Base-by-base conservation (phyloP, 179 eudicot genomes). In the Nepenthes alata region DNA sequence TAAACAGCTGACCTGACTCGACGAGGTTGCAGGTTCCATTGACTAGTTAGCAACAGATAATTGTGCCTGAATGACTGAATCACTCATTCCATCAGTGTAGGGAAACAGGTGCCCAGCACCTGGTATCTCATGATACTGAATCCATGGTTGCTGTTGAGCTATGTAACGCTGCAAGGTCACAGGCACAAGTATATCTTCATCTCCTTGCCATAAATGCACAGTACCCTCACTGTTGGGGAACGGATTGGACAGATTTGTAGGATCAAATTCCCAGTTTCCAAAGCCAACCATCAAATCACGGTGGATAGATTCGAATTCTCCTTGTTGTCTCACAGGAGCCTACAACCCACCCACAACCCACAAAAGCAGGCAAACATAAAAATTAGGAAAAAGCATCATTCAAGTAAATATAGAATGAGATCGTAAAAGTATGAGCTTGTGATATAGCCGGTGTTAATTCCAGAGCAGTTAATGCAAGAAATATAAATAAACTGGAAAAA, bases 161-260 rank as follows among this genome's bases (percentile, higher is more conserved):
- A 73, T 77, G 63, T 60, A 67, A 47, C 62, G 69, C 44, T 77
- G 75, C 35, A 70, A 14, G 3, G n/a, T 8, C 35, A 57, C 74
- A 11, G 77, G 77, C 52, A 80, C 81, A 2, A 80, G 67, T 48
- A 53, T 54, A 37, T 80, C 81, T 14, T 80, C 81, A 16, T 71
- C 75, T 3, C 81, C 84, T 56, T 76, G 81, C 84, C 84, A 80
- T 0, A 80, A 63, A 52, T 77, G 84, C 45, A 80, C 79, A 0
- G 58, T 52, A 10, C 75, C 73, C 44, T 80, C 73, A 11, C 62
- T 58, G 62, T 69, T 69, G 10, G 65, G 73, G 37, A 77, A 77
- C 38, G 75, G 81, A 45, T 74, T 71, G 2, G 64, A 25, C 15
- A 77, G 67, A 41, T 77, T 78, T 11, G 50, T 66, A 55, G 81